Conservation (phyloP, 495 filamentous ascomycete genomes). For the Paragyromitra xinjiangensis region DNA sequence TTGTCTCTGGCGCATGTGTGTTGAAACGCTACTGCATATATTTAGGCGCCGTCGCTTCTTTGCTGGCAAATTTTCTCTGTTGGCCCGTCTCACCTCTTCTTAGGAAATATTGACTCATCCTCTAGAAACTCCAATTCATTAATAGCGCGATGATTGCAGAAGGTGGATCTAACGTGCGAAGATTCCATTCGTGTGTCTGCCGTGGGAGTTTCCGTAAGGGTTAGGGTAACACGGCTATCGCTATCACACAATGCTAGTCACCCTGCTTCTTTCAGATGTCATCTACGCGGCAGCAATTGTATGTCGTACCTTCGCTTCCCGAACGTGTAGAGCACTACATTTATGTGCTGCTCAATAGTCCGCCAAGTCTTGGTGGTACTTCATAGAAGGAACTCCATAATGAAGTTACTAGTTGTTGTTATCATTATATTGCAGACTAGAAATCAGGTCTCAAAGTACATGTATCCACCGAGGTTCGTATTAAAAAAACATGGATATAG, state of each 20-base stretch:
- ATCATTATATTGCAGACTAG: neutral
- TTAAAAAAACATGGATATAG: neutral
- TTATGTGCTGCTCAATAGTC: neutral
- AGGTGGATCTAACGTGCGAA: constrained; percentile 13
- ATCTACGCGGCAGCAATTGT: neutral
- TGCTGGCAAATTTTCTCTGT: constrained; percentile 32
- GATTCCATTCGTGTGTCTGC: constrained; percentile 5
- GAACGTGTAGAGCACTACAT: neutral
- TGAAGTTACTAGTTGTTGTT: neutral
- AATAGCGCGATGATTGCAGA: constrained; percentile 15
- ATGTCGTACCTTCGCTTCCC: constrained; percentile 3
- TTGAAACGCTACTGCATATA: constrained; percentile 43
- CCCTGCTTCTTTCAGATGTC: neutral
- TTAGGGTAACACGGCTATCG: constrained; percentile 16
- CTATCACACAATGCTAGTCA: neutral
- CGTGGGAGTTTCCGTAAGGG: constrained; percentile 9
- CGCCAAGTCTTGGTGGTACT: neutral
- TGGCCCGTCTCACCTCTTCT: neutral
- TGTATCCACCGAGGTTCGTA: neutral
- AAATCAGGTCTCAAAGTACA: neutral
- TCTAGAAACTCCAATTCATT: neutral
- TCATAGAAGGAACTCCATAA: neutral
- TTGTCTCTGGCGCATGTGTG: constrained; percentile 29
- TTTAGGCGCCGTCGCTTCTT: constrained; percentile 29
- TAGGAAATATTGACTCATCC: constrained; percentile 9